Percentiles rank a stretch among this genome's conserved stretches.
Conservation (phyloP, 176 grass and related monocot genomes). For the Saccharum spontaneum region DNA sequence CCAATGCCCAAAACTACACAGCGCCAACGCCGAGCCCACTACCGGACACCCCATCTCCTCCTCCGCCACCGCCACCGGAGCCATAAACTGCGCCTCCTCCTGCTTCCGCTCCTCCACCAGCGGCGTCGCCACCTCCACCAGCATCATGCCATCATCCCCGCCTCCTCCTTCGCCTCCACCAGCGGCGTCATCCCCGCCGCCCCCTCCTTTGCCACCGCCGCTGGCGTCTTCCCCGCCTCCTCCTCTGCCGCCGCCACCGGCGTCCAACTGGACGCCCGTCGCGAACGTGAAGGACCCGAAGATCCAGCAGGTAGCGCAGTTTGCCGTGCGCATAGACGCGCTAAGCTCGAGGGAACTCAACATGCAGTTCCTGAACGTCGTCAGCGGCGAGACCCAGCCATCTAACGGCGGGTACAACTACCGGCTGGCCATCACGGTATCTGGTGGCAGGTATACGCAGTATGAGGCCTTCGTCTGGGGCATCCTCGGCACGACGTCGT, state of each 20-base stretch:
- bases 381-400: conserved; percentile 35
- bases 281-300: conserved; percentile 10
- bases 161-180: neutral
- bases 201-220: neutral
- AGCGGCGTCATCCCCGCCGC: neutral
- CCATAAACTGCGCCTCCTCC: neutral
- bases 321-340: conserved; percentile 25
- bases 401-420: conserved; percentile 30
- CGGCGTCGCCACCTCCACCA: neutral
- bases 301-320: conserved; percentile 32
- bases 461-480: conserved; percentile 39
- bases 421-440: conserved; percentile 21
- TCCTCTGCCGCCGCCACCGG: neutral
- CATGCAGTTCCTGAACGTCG: neutral
- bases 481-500: conserved; percentile 5
- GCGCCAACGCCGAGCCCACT: neutral
- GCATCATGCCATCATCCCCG: neutral
- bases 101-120: neutral
- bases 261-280: conserved; percentile 34
- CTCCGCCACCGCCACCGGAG: neutral
- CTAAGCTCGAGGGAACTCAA: neutral
- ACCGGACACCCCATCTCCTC: neutral
- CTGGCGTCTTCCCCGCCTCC: neutral
- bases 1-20: neutral
- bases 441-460: neutral